phyloP scores from a whole-genome alignment of 208 protist species.

The Trypanosoma lewisi region DNA sequence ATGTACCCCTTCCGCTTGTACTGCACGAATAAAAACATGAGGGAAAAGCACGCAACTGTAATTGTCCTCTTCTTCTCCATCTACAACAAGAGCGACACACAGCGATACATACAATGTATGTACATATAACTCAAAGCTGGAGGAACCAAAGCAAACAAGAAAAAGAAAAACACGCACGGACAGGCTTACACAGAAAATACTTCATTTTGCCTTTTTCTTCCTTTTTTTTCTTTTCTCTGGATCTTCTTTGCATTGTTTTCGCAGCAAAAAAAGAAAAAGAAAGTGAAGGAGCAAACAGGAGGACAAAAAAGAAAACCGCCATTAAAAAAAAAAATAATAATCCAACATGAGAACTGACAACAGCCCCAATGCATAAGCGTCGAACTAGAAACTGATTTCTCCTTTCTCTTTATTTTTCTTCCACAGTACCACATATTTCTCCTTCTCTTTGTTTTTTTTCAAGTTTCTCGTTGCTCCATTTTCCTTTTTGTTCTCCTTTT shows the following conservation, averaged over 20 bases:
- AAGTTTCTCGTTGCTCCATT: background rate
- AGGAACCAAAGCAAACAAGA: background rate
- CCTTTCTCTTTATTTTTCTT: background rate
- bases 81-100: no score
- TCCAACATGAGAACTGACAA: background rate
- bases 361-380: background rate
- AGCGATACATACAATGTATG: background rate
- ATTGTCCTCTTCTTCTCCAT: background rate
- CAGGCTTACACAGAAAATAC: background rate
- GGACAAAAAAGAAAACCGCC: background rate
- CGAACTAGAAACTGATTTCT: background rate
- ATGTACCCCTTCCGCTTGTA: background rate
- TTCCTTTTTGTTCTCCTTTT: background rate
- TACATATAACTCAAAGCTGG: no score
- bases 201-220: no score
- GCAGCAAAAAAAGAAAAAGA: background rate
- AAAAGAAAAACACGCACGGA: background rate
- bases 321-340: background rate
- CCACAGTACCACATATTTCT: background rate
- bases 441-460: constrained; percentile 4
- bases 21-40: background rate
- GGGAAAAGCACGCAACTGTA: background rate
- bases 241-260: no score
- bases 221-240: no score
- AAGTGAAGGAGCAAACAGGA: background rate